Conservation (phyloP, 2,329 filamentous ascomycete genomes). For the Thelonectria blattea region DNA sequence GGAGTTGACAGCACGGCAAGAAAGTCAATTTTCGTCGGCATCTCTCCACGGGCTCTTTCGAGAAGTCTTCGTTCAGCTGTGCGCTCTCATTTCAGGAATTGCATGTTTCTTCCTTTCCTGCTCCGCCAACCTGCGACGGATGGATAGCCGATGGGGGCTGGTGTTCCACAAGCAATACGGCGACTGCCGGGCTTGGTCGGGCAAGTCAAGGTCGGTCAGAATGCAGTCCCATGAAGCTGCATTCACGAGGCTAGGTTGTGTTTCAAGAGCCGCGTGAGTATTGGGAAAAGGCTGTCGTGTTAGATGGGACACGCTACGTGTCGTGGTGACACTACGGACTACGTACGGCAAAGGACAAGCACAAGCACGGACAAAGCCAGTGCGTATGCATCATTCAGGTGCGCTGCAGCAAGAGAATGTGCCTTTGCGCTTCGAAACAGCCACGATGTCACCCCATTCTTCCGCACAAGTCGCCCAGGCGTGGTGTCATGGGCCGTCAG, state of each 20-base stretch:
- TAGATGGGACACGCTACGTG: slow-evolving; percentile 4
- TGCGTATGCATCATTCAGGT: slow-evolving; percentile 28
- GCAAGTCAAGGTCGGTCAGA: not conserved
- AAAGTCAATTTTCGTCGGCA: not conserved
- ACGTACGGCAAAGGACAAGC: not conserved
- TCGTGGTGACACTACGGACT: slow-evolving; percentile 10
- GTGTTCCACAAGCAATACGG: not conserved
- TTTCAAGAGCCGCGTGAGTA: slow-evolving; percentile 16
- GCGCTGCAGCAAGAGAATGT: slow-evolving; percentile 21
- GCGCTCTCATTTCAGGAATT: not conserved
- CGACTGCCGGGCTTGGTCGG: not conserved
- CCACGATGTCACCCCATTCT: slow-evolving; percentile 27
- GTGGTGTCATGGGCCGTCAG: slow-evolving; percentile 21
- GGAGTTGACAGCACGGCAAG: slow-evolving; percentile 1
- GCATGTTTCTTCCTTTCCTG: not conserved
- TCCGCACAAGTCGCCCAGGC: slow-evolving; percentile 11
- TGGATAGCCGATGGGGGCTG: not conserved
- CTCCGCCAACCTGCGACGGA: not conserved
- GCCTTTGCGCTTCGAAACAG: slow-evolving; percentile 12
- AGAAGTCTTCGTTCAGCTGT: not conserved
- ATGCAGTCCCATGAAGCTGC: slow-evolving; percentile 5
- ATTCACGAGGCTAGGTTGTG: slow-evolving; percentile 6
- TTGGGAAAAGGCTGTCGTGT: not conserved
- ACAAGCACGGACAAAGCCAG: slow-evolving; percentile 29
- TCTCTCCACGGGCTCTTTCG: slow-evolving; percentile 12